Evolutionary conservation across 495 filamentous ascomycete species (phyloP).

Genomic region (Talaromyces adpressus): DNA sequence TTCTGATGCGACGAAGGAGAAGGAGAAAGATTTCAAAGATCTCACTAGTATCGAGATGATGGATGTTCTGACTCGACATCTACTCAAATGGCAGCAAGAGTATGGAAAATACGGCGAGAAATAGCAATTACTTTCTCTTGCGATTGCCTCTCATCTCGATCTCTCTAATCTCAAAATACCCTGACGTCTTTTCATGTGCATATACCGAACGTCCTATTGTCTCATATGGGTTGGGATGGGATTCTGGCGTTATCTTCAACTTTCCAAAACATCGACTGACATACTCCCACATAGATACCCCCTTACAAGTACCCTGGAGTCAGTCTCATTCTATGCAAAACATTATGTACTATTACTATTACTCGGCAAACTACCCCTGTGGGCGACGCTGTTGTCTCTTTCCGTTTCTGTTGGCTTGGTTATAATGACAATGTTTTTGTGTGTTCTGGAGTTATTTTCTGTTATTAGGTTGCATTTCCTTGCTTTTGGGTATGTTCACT

Average conservation of each 20-base stretch:
- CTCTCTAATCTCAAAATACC: not conserved
- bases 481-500: not conserved
- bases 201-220: not conserved
- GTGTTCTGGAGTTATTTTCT: not conserved
- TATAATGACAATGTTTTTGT: not conserved
- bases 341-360: not conserved
- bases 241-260: not conserved
- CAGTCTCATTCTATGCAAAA: not conserved
- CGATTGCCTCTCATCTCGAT: not conserved
- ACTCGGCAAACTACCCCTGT: not conserved
- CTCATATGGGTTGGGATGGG: not conserved
- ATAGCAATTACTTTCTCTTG: conserved; percentile 11
- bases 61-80: conserved; percentile 66
- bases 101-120: conserved; percentile 49
- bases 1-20: conserved; percentile 20
- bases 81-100: conserved; percentile 72
- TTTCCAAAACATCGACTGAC: not conserved
- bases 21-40: conserved; percentile 55
- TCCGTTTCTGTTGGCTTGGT: not conserved
- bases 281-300: not conserved
- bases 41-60: conserved; percentile 73
- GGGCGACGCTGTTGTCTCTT: not conserved
- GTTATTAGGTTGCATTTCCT: not conserved
- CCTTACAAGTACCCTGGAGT: not conserved
- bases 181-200: not conserved